Evolutionary conservation across 768 basidiomycete genomes (phyloP).

Genomic region (Tubosaeta sp.): DNA sequence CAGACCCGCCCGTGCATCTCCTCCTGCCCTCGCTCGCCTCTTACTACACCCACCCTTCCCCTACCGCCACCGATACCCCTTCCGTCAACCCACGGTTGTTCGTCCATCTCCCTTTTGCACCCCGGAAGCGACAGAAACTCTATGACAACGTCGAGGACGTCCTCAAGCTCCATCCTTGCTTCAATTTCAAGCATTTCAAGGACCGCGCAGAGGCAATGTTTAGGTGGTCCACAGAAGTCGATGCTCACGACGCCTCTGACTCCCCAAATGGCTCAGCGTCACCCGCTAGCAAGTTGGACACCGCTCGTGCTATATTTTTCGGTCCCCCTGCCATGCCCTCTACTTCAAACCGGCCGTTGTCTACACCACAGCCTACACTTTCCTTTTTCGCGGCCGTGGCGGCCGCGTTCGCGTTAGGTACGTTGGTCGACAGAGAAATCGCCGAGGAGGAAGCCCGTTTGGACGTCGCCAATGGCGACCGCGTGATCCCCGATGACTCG

Average conservation of each 20-base stretch:
- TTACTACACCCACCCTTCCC: conserved; percentile 22
- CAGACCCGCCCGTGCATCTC: conserved; percentile 22
- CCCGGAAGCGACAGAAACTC: conserved; percentile 35
- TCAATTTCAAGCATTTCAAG: conserved; percentile 46
- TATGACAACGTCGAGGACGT: conserved; percentile 38
- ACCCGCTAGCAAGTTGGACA: conserved; percentile 20
- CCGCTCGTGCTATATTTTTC: conserved; percentile 31
- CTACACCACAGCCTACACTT: conserved; percentile 18
- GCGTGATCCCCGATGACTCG: conserved; percentile 18
- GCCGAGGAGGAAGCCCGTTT: conserved; percentile 26
- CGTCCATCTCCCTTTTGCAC: conserved; percentile 37
- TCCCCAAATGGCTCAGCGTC: conserved; percentile 10
- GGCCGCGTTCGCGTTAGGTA: conserved; percentile 58
- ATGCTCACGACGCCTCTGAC: conserved; percentile 17
- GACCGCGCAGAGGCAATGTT: conserved; percentile 43
- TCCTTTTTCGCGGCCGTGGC: conserved; percentile 57
- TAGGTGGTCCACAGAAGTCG: conserved; percentile 34
- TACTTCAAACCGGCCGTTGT: conserved; percentile 6
- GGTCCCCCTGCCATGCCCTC: conserved; percentile 13
- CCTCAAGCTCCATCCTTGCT: conserved; percentile 46
- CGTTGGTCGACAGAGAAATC: conserved; percentile 34
- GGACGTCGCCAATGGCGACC: conserved; percentile 18
- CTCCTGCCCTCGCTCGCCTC: conserved; percentile 14
- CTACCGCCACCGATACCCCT: conserved; percentile 23
- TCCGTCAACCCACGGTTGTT: conserved; percentile 38